These are phyloP conservation scores for Apiotrichum domesticum DNA, from an alignment of 1,284 basidiomycete genomes.

Conservation along the genomic window DNA sequence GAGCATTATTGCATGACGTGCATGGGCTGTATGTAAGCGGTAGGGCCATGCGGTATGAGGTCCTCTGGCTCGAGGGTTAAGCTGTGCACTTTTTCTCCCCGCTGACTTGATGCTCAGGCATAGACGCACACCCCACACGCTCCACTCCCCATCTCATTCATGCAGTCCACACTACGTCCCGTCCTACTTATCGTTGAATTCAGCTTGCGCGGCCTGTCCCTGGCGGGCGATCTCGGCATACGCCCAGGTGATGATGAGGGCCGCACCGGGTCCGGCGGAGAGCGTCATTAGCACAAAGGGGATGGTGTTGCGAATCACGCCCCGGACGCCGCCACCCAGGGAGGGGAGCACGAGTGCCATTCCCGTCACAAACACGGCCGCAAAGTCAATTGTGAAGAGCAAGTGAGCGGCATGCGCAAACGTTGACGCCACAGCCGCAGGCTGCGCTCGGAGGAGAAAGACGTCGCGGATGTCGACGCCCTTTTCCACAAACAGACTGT, in stretches of 20 bases:
- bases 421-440: not conserved
- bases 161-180: too few species aligned
- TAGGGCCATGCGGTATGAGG: too few species aligned
- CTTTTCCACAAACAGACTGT: not conserved
- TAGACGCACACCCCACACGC: too few species aligned
- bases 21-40: too few species aligned
- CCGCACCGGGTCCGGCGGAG: conserved; percentile 10
- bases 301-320: not conserved
- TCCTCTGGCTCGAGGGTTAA: too few species aligned
- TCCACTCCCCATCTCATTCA: too few species aligned
- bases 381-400: conserved; percentile 11
- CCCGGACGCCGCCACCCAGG: not conserved
- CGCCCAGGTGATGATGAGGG: conserved; percentile 11
- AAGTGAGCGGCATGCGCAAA: conserved; percentile 4
- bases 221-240: conserved; percentile 1
- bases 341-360: not conserved
- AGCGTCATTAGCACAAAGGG: not conserved
- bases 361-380: not conserved
- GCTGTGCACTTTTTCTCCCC: too few species aligned
- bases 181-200: not conserved
- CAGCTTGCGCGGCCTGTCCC: not conserved
- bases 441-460: conserved; percentile 4
- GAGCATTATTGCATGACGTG: too few species aligned
- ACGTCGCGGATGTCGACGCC: conserved; percentile 1
- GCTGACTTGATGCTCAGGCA: too few species aligned